A percentile compares a stretch with the other conserved stretches of the same genome.
These are phyloP conservation scores for Seiridium unicorne DNA, from an alignment of 2,329 filamentous ascomycete species.

Conservation along the genomic window DNA sequence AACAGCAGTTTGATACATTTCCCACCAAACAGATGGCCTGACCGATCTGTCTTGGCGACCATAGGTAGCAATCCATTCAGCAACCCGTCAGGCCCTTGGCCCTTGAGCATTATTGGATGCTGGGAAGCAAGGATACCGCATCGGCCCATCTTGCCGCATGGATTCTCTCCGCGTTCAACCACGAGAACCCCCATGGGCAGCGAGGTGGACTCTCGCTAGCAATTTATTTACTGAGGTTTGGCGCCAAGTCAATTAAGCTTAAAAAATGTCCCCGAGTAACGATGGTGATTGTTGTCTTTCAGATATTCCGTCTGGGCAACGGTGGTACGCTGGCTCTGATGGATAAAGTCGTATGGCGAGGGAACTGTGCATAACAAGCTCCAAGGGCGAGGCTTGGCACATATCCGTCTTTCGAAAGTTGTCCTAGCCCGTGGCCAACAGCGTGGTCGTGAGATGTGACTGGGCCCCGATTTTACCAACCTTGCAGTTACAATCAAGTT, in stretches of 20 bases:
- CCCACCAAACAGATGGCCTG: constrained; percentile 3
- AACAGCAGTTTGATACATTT: neutral
- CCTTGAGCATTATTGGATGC: neutral
- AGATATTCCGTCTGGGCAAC: neutral
- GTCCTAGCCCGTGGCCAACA: too few relatives aligned
- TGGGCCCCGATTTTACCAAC: too few relatives aligned
- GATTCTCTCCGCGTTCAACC: neutral
- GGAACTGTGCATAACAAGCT: neutral
- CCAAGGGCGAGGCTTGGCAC: too few relatives aligned
- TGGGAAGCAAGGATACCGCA: neutral
- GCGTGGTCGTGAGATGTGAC: too few relatives aligned
- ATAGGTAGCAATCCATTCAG: neutral
- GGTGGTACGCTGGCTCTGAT: neutral
- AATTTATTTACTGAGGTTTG: neutral
- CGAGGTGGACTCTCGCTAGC: neutral
- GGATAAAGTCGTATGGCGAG: neutral
- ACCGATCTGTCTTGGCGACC: neutral
- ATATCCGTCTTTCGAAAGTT: too few relatives aligned
- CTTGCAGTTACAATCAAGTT: too few relatives aligned
- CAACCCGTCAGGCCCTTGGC: too few relatives aligned
- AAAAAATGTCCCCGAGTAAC: neutral
- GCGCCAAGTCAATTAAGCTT: neutral
- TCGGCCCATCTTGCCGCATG: constrained; percentile 4
- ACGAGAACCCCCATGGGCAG: neutral
- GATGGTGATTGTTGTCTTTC: neutral